Conservation (phyloP, 2,329 filamentous ascomycete genomes). For the Tolypocladium endophyticum region DNA sequence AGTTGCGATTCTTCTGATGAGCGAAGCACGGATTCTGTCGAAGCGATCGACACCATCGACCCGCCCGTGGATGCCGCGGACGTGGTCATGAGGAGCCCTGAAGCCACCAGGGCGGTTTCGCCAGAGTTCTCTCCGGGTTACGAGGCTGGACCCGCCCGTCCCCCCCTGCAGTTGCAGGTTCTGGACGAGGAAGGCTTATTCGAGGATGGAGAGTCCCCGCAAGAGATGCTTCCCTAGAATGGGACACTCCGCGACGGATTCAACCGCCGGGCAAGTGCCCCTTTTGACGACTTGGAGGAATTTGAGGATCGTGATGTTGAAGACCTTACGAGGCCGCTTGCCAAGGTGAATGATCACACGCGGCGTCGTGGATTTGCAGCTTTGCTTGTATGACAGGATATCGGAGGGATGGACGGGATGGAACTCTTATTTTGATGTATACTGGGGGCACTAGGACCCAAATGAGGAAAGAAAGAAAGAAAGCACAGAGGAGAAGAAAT, state of each 20-base stretch:
- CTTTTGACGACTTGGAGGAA: constrained; percentile 14
- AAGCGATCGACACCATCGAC: constrained; percentile 15
- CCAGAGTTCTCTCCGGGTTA: constrained; percentile 8
- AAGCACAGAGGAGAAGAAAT: background rate
- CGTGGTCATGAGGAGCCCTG: constrained; percentile 20
- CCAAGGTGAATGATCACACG: constrained; percentile 1
- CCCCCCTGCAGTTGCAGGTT: constrained; percentile 4
- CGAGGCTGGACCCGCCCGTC: constrained; percentile 4
- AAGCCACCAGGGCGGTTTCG: constrained; percentile 13
- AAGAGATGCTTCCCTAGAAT: constrained; percentile 3
- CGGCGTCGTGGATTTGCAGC: background rate
- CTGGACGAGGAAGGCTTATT: constrained; percentile 2
- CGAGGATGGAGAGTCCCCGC: constrained; percentile 3
- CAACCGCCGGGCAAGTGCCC: constrained; percentile 4
- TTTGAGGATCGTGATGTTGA: constrained; percentile 18
- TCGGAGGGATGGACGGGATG: background rate
- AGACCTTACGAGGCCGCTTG: constrained; percentile 14
- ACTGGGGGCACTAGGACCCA: background rate
- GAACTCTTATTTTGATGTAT: background rate
- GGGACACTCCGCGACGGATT: background rate
- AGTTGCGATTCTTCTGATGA: constrained; percentile 30
- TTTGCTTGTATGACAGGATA: background rate
- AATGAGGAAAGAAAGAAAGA: background rate
- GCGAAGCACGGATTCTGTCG: constrained; percentile 14
- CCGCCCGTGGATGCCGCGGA: constrained; percentile 19